Evolutionary conservation across 352 stramenopile genomes (phyloP).

Genomic region (Phytophthora citricola): DNA sequence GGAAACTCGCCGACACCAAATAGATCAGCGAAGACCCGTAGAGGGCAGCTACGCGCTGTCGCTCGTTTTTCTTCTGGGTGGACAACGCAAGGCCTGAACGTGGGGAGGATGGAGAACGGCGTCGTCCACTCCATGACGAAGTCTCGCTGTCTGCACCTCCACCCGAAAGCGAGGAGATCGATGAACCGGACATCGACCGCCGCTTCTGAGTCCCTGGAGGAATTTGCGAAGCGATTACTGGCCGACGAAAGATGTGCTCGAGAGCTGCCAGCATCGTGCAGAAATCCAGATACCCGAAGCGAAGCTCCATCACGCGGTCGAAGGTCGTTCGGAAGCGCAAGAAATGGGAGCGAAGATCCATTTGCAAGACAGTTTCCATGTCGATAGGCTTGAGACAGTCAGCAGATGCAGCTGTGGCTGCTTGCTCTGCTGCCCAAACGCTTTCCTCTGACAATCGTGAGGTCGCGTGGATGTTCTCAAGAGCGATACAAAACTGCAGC

Average conservation of each 20-base stretch:
- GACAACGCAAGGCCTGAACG: slow-evolving; percentile 22
- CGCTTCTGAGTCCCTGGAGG: slow-evolving; percentile 27
- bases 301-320: slow-evolving; percentile 79
- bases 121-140: slow-evolving; percentile 37
- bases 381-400: slow-evolving; percentile 85
- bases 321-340: slow-evolving; percentile 74
- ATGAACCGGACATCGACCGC: slow-evolving; percentile 59
- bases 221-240: slow-evolving; percentile 21
- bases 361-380: slow-evolving; percentile 72
- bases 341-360: slow-evolving; percentile 70
- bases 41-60: slow-evolving; percentile 47
- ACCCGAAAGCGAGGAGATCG: slow-evolving; percentile 56
- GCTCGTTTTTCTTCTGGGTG: slow-evolving; percentile 30
- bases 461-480: slow-evolving; percentile 79
- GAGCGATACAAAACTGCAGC: slow-evolving; percentile 62
- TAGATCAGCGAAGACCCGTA: slow-evolving; percentile 79
- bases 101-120: slow-evolving; percentile 32
- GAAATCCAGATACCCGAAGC: slow-evolving; percentile 87
- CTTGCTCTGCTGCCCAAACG: slow-evolving; percentile 57
- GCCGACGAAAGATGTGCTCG: slow-evolving; percentile 59
- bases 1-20: slow-evolving; percentile 76
- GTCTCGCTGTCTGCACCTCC: slow-evolving; percentile 40
- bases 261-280: slow-evolving; percentile 70
- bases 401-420: slow-evolving; percentile 50
- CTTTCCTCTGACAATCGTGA: slow-evolving; percentile 80